Evolutionary conservation across 495 filamentous ascomycete species (phyloP).

Genomic region (Amphirosellinia nigrospora): DNA sequence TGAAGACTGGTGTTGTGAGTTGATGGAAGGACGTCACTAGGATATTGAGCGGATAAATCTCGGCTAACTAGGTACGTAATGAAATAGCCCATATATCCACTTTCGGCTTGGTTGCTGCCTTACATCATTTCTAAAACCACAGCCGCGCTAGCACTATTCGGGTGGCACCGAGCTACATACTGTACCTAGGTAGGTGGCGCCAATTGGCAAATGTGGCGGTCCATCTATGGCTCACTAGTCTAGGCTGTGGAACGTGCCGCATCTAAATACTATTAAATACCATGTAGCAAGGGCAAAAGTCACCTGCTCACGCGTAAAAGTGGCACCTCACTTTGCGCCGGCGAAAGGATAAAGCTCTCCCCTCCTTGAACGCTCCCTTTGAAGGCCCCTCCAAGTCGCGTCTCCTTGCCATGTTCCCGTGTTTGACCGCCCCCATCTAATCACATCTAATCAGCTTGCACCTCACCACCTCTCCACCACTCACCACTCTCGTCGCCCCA

Average conservation of each 20-base stretch:
- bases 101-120: not conserved
- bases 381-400: slow-evolving; percentile 34
- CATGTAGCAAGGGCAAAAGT: slow-evolving; percentile 5
- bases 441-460: slow-evolving; percentile 23
- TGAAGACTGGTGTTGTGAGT: slow-evolving; percentile 11
- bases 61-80: not conserved
- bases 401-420: slow-evolving; percentile 27
- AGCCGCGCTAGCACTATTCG: slow-evolving; percentile 12
- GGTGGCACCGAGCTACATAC: slow-evolving; percentile 2
- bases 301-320: slow-evolving; percentile 28
- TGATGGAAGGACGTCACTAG: slow-evolving; percentile 16
- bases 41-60: slow-evolving; percentile 5
- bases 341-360: slow-evolving; percentile 1
- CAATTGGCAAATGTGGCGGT: slow-evolving; percentile 17
- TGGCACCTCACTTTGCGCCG: not conserved
- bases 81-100: too few relatives aligned
- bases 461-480: not conserved
- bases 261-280: too few relatives aligned
- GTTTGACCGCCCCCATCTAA: slow-evolving; percentile 29
- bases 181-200: too few relatives aligned
- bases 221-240: slow-evolving; percentile 17
- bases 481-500: not conserved
- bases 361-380: not conserved
- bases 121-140: not conserved
- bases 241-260: not conserved